phyloP scores from a whole-genome alignment of 139 green algal genomes.

The Penium margaritaceum region DNA sequence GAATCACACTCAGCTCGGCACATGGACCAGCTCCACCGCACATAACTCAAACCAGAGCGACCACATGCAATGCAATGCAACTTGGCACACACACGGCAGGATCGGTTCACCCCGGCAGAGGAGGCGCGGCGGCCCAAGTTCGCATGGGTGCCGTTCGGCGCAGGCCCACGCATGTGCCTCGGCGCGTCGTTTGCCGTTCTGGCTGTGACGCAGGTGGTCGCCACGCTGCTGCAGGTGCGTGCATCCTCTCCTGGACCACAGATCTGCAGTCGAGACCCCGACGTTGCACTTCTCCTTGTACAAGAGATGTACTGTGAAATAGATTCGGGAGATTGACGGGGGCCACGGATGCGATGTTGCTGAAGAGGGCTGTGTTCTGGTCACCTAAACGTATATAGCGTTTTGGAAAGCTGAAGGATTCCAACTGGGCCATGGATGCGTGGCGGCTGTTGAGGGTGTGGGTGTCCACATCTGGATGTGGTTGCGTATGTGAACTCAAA shows the following conservation, averaged over 20 bases:
- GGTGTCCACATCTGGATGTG: too few species aligned
- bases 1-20: too few species aligned
- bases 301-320: background rate
- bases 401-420: too few species aligned
- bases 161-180: slow-evolving; percentile 45
- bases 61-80: background rate
- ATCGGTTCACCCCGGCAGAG: slow-evolving; percentile 13
- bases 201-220: slow-evolving; percentile 24
- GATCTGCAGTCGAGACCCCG: too few species aligned
- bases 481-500: too few species aligned
- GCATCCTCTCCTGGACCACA: too few species aligned
- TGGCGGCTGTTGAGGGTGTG: too few species aligned
- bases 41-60: too few species aligned
- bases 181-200: slow-evolving; percentile 44
- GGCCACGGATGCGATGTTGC: background rate
- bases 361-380: background rate
- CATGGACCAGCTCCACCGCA: too few species aligned
- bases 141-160: slow-evolving; percentile 41
- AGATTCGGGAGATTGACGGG: background rate
- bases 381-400: background rate
- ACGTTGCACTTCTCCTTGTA: background rate
- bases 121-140: slow-evolving; percentile 30
- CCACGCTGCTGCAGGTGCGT: slow-evolving; percentile 33
- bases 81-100: background rate
- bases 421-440: too few species aligned